Evolutionary conservation across 2,329 filamentous ascomycete species (phyloP).

Genomic region (Plenodomus lindquistii): DNA sequence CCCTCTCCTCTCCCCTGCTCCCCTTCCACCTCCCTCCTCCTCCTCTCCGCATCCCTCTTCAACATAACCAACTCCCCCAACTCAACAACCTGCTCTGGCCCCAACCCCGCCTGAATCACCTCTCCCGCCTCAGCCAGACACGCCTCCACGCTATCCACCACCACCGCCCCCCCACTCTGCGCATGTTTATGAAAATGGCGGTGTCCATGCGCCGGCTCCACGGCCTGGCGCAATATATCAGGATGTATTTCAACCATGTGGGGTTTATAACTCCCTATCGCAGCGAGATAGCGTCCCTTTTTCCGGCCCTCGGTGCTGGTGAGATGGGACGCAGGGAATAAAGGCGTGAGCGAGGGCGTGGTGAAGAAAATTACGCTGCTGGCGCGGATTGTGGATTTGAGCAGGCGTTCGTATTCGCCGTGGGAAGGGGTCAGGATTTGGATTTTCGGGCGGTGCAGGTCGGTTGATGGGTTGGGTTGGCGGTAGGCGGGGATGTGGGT

Average conservation of each 20-base stretch:
- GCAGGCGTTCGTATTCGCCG: conserved; percentile 67
- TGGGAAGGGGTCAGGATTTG: conserved; percentile 71
- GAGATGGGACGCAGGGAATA: conserved; percentile 75
- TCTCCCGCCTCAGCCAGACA: conserved; percentile 85
- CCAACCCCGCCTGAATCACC: conserved; percentile 75
- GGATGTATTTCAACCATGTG: conserved; percentile 84
- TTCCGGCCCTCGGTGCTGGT: conserved; percentile 71
- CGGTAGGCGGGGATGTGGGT: conserved; percentile 19
- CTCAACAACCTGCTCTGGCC: conserved; percentile 78
- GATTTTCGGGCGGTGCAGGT: conserved; percentile 59
- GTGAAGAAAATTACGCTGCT: conserved; percentile 88
- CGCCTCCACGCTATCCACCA: conserved; percentile 73
- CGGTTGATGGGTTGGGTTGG: conserved; percentile 6
- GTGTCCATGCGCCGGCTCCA: conserved; percentile 53
- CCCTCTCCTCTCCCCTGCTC: conserved; percentile 36
- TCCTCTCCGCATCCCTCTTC: conserved; percentile 55
- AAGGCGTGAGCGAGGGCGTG: conserved; percentile 72
- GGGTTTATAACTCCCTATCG: conserved; percentile 70
- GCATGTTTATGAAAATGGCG: conserved; percentile 70
- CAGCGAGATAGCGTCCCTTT: conserved; percentile 72
- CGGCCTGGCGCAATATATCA: conserved; percentile 70
- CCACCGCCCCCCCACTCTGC: conserved; percentile 61
- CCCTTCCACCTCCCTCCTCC: conserved; percentile 25
- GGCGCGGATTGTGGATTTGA: conserved; percentile 71
- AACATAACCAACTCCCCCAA: conserved; percentile 78